Base-by-base conservation (phyloP, 352 stramenopile genomes). In the Phytophthora capsici region DNA sequence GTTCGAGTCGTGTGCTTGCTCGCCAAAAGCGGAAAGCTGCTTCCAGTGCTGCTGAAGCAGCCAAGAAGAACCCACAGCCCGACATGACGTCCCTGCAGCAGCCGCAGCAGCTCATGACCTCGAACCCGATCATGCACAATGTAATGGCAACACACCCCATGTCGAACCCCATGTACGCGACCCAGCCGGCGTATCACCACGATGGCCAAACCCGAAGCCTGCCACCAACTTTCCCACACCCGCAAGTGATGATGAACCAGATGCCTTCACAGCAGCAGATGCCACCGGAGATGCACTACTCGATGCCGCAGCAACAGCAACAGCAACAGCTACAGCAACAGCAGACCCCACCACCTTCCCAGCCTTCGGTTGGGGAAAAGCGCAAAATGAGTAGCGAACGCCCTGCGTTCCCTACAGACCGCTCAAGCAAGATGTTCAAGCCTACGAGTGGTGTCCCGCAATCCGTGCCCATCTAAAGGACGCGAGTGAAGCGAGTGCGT, bases 1-100 rank as follows among this genome's bases (percentile, higher is more conserved):
- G 87, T 3, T 95, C 87, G 19, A 92, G 81, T 41, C 87, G 87
- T 19, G 87, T 95, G 46, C 73, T 95, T 7, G 87, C 87, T 3
- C 84, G 87, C 3, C 87, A 95, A 65, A 95, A 95, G 64, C 80
- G 87, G 63, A 95, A 95, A 68, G 84, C 87, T 0, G 84, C 83
- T 22, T 78, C 73, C n/a, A 77, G 60, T n/a, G 66, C 65, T 26
- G 45, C 49, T 16, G 57, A 73, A 3, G 22, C 54, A 1, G 60
- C 30, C 6, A 68, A 66, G 13, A 71, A 62, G 45, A 70, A 5
- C 26, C 46, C 56, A 2, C 55, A 66, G 38, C 63, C 71, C 10
- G 80, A 88, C 45, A 60, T 79, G 63, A 52, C 60, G 49, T 44
- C 38, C 12, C 34, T 69, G 68, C 66, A 77, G 41, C 25, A 73